Percentiles rank a stretch among this genome's conserved stretches.
Evolutionary conservation across 2,329 filamentous ascomycete genomes (phyloP).

Genomic region (Sporothrix euskadiensis): DNA sequence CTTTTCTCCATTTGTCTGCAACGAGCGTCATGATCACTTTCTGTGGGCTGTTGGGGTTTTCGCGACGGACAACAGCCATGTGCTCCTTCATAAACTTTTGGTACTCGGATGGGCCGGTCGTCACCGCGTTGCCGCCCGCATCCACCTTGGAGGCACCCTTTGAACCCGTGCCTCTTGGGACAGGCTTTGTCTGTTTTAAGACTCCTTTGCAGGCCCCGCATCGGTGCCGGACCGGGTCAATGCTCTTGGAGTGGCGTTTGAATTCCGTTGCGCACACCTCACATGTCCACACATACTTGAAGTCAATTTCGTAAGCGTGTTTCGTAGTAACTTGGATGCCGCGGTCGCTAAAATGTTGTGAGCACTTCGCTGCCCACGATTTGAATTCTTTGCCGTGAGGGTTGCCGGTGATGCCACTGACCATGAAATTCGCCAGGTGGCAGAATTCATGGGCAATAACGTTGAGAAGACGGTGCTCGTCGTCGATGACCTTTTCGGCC

Average conservation of each 20-base stretch:
- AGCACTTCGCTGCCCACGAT: conserved; percentile 43
- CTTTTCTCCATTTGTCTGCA: conserved; percentile 61
- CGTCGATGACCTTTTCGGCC: conserved; percentile 82
- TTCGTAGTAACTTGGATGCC: conserved; percentile 83
- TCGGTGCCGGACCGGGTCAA: conserved; percentile 68
- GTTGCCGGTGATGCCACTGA: conserved; percentile 54
- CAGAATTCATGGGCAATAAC: conserved; percentile 97
- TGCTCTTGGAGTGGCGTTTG: conserved; percentile 82
- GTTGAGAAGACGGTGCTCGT: conserved; percentile 75
- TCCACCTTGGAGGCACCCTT: not conserved
- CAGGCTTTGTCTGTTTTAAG: conserved; percentile 77
- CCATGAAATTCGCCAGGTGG: conserved; percentile 89
- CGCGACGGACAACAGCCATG: conserved; percentile 60
- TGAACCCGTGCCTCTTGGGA: conserved; percentile 54
- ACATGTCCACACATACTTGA: conserved; percentile 89
- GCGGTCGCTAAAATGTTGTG: conserved; percentile 56
- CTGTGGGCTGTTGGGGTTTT: conserved; percentile 59
- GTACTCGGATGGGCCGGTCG: conserved; percentile 44
- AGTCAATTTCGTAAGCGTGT: conserved; percentile 86
- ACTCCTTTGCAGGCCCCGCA: conserved; percentile 74
- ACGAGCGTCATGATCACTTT: conserved; percentile 70
- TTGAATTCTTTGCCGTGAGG: conserved; percentile 37
- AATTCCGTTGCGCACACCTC: conserved; percentile 67
- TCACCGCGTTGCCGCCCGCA: conserved; percentile 20
- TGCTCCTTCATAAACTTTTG: conserved; percentile 64